Evolutionary conservation across 139 green algal species (phyloP).

Genomic region (Ulvella scutata): DNA sequence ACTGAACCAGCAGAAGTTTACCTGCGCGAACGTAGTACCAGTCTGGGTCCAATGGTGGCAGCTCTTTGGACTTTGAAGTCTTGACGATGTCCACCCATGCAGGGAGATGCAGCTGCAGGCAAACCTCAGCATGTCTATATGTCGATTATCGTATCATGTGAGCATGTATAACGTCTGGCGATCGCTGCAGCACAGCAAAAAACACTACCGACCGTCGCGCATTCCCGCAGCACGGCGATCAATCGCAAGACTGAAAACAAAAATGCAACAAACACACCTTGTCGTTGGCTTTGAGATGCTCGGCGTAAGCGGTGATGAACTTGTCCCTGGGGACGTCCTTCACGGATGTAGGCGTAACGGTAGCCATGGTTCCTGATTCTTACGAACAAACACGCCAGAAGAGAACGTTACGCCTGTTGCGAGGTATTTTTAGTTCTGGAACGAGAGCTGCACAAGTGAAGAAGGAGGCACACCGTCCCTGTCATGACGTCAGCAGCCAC

Average conservation of each 20-base stretch:
- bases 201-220: too few species aligned
- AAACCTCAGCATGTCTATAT: too few species aligned
- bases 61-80: conserved; percentile 90
- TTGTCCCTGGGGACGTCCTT: conserved; percentile 64
- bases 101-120: conserved; percentile 78
- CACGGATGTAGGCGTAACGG: conserved; percentile 43
- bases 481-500: too few species aligned
- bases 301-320: conserved; percentile 88
- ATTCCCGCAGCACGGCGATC: too few species aligned
- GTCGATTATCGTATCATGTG: too few species aligned
- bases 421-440: too few species aligned
- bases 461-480: too few species aligned
- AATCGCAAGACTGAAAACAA: not conserved
- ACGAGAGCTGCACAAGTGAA: too few species aligned
- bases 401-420: too few species aligned
- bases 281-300: conserved; percentile 90
- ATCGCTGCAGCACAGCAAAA: too few species aligned
- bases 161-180: too few species aligned
- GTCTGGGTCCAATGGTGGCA: conserved; percentile 86
- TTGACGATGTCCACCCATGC: conserved; percentile 95
- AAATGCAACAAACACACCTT: conserved; percentile 49
- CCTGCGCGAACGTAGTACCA: conserved; percentile 97
- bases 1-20: conserved; percentile 12
- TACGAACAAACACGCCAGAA: too few species aligned
- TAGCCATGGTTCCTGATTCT: conserved; percentile 25